phyloP scores from a whole-genome alignment of 768 basidiomycete species.

The Mycena polygramma region DNA sequence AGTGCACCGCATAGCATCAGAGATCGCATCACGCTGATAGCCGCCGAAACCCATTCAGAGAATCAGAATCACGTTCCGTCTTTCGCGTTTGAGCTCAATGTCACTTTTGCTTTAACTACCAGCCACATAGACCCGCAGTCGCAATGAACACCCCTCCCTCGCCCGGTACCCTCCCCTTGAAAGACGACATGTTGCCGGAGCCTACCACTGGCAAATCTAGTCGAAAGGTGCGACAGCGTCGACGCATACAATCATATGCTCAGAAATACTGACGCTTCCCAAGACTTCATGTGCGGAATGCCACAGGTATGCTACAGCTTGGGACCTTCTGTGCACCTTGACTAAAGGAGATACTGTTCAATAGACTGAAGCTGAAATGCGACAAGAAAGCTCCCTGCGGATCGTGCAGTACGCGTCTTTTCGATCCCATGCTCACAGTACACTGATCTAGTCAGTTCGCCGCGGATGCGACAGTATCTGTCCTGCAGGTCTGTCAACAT shows the following conservation, averaged over 20 bases:
- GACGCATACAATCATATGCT: not conserved
- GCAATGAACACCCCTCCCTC: not conserved
- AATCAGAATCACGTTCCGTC: too few relatives aligned
- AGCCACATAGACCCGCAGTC: not conserved
- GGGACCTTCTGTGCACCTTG: not conserved
- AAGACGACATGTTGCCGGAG: not conserved
- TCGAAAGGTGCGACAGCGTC: constrained; percentile 12
- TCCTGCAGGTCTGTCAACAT: constrained; percentile 33
- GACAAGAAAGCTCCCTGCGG: constrained; percentile 49
- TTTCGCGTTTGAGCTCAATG: not conserved
- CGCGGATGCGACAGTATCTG: constrained; percentile 53
- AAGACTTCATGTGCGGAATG: constrained; percentile 36
- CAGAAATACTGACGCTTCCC: not conserved
- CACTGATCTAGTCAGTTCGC: constrained; percentile 24
- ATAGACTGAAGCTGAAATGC: constrained; percentile 55
- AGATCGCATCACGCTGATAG: too few relatives aligned
- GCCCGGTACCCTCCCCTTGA: not conserved
- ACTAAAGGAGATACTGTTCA: not conserved
- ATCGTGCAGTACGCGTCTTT: constrained; percentile 26
- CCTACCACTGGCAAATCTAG: not conserved
- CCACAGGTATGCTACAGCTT: constrained; percentile 19
- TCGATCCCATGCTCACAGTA: too few relatives aligned
- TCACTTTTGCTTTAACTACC: not conserved
- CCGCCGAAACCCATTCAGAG: too few relatives aligned
- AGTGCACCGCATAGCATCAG: too few relatives aligned